Evolutionary conservation across 495 filamentous ascomycete species (phyloP), one percentile per base, ranked within the genome.

Genomic region (Mycothermus thermophilus): DNA sequence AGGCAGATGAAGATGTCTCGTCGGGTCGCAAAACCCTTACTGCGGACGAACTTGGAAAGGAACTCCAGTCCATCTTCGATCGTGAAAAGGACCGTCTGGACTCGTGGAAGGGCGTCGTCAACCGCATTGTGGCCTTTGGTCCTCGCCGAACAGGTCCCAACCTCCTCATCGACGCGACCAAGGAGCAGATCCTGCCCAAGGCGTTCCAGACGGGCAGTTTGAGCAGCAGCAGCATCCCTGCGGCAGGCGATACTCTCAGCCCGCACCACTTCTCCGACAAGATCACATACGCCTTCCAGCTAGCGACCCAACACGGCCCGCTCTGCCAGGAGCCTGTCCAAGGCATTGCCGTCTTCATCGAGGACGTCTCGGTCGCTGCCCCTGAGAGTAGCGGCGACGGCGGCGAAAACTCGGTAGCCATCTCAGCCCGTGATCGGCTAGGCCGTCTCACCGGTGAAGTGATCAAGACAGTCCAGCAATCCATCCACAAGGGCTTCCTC

Each of bases 271-370:
- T 96, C 44, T 75, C 74, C 48, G 90, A 94, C 66, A 94, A 92
- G 50, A 76, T 95, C 40, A 64, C 74, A 9, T 83, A 99, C 51
- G 84, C 80, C 28, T 96, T 96, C 69, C 90, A 99, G 51, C 72
- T 99, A 0, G 75, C 82, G n/a, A 93, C 80, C 10, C 70, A 72
- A 22, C 80, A 88, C 48, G 90, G 90, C 0, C 88, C 90, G 7
- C 69, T 99, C 23, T 96, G 92, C 56, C 69, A 83, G 47, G 90
- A 99, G 50, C 88, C 88, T 2, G 77, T 95, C 12, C 90, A 93
- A 63, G 90, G 92, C 23, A 66, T 93, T 2, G 90, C 85, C 17
- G 83, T 95, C 40, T 84, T 94, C 59, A 60, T 96, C 35, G 86
- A 99, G 58, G 76, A 83, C 25, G 60, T 93, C 8, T 59, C 69